Percentiles rank a stretch among this genome's conserved stretches.
Evolutionary conservation across 805 yeast species (phyloP).

Genomic region (Ogataea glucozyma): DNA sequence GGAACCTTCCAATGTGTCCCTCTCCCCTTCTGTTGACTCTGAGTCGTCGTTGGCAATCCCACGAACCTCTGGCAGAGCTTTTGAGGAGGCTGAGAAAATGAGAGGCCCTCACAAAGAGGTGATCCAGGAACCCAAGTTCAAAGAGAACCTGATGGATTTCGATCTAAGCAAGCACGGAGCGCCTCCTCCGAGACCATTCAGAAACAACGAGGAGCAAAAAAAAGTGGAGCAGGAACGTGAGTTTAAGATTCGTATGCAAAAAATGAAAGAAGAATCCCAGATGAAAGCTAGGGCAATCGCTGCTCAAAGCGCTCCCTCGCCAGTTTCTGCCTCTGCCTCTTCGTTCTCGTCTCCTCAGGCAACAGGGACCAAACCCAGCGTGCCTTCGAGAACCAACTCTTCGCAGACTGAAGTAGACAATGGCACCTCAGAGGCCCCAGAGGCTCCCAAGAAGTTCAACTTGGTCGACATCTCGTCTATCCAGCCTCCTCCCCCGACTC

Average conservation of each 20-base stretch:
- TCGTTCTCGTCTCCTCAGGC: conserved; percentile 11
- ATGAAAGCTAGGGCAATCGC: conserved; percentile 28
- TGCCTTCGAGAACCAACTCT: conserved; percentile 17
- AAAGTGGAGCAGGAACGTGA: conserved; percentile 27
- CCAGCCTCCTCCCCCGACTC: conserved; percentile 32
- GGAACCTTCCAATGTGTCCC: neutral
- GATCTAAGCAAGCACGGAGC: conserved; percentile 43
- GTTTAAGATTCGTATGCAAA: conserved; percentile 27
- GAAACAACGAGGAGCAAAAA: conserved; percentile 26
- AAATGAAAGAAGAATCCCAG: conserved; percentile 31
- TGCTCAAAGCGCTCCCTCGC: conserved; percentile 4
- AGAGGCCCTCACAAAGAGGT: conserved; percentile 22
- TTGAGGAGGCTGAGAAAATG: conserved; percentile 9
- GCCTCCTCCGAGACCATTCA: conserved; percentile 46
- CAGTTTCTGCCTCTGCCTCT: conserved; percentile 10
- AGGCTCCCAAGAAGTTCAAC: conserved; percentile 23
- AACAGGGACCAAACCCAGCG: conserved; percentile 12
- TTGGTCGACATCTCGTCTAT: conserved; percentile 30
- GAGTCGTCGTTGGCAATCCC: conserved; percentile 16
- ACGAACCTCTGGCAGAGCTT: conserved; percentile 6
- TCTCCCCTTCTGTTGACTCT: conserved; percentile 5
- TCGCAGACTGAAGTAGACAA: neutral
- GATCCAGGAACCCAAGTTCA: conserved; percentile 32
- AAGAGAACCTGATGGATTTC: conserved; percentile 34
- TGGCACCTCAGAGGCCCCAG: conserved; percentile 7